Percentiles rank a stretch among this genome's conserved stretches.
These are phyloP conservation scores for Trichothecium roseum DNA, from an alignment of 2,329 filamentous ascomycete species.

Conservation along the genomic window DNA sequence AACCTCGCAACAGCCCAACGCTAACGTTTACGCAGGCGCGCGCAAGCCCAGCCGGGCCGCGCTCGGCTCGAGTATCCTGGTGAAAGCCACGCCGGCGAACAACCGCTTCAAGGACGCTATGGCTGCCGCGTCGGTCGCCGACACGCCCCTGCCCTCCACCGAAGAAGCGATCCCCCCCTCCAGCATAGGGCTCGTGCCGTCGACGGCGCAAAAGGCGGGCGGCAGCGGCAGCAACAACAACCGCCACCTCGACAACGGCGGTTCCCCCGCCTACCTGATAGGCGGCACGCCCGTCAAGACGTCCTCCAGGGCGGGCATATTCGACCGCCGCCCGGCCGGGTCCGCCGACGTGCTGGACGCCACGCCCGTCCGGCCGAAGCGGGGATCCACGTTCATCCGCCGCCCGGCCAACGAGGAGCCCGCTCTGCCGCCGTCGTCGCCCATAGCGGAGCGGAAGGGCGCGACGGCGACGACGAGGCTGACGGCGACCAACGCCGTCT, in stretches of 20 bases:
- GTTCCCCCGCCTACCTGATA: conserved; percentile 12
- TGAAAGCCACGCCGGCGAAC: conserved; percentile 49
- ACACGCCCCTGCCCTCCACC: conserved; percentile 11
- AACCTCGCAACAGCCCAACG: no score
- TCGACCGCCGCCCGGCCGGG: conserved; percentile 14
- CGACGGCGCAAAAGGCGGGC: conserved; percentile 19
- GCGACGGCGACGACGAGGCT: no score
- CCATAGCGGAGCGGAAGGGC: conserved; percentile 18
- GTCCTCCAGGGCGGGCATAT: conserved; percentile 7
- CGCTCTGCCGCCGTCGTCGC: conserved; percentile 25
- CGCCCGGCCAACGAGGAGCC: conserved; percentile 14
- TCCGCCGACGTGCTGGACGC: conserved; percentile 4
- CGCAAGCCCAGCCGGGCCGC: conserved; percentile 37
- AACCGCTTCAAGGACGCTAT: conserved; percentile 43
- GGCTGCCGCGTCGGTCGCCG: conserved; percentile 16
- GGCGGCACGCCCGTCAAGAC: conserved; percentile 19
- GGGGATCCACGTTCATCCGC: conserved; percentile 16
- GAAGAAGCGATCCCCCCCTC: conserved; percentile 25
- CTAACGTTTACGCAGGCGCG: conserved; percentile 32
- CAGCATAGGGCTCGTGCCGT: conserved; percentile 28
- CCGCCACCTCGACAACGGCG: neutral
- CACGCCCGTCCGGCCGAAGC: conserved; percentile 8
- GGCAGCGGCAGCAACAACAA: neutral
- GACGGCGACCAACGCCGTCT: conserved; percentile 1
- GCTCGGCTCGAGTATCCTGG: conserved; percentile 28